phyloP scores from a whole-genome alignment of 73 alveolate genomes.

The Paramecium pentaurelia region DNA sequence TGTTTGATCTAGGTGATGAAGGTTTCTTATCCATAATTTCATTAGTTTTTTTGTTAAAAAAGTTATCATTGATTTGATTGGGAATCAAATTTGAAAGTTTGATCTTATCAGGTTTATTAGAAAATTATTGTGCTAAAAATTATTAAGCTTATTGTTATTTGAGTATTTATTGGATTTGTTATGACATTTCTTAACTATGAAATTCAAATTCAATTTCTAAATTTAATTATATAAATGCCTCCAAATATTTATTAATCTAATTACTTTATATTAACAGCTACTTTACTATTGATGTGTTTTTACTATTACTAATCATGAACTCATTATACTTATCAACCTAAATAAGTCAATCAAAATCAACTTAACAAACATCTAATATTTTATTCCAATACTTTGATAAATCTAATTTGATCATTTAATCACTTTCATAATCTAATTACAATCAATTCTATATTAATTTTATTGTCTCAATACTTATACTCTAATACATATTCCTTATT shows the following conservation, averaged over 20 bases:
- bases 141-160: slow-evolving; percentile 4
- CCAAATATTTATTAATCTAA: slow-evolving; percentile 3
- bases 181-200: slow-evolving; percentile 5
- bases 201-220: slow-evolving; percentile 41
- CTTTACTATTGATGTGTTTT: not conserved
- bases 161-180: not conserved
- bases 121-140: slow-evolving; percentile 26
- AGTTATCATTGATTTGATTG: not conserved
- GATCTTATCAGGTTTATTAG: not conserved
- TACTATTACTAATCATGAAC: not conserved
- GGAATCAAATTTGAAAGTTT: slow-evolving; percentile 1
- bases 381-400: too few species aligned
- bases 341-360: not conserved
- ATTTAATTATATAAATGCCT: slow-evolving; percentile 11
- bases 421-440: not conserved
- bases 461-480: not conserved
- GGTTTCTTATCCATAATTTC: not conserved
- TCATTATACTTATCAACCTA: not conserved
- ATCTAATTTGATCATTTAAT: not conserved
- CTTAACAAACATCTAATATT: not conserved
- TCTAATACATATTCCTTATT: not conserved
- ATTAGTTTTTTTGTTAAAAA: not conserved
- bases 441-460: not conserved
- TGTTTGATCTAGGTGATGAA: not conserved
- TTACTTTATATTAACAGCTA: not conserved